These are phyloP conservation scores for Phaffomyces thermotolerans DNA, from an alignment of 805 yeast genomes.

Conservation along the genomic window DNA sequence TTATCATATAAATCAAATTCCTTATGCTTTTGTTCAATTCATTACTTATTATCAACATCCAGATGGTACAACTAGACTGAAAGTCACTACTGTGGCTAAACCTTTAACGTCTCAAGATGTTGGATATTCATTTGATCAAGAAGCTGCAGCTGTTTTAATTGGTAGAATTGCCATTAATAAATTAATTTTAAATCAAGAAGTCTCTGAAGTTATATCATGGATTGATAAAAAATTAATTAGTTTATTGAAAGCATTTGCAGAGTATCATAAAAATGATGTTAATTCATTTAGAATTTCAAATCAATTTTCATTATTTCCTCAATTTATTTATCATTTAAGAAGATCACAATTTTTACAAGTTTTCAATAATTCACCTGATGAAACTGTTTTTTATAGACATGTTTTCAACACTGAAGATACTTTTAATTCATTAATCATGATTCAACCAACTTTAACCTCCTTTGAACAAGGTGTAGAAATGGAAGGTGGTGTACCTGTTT, in stretches of 20 bases:
- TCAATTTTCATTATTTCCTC: conserved; percentile 51
- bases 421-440: conserved; percentile 54
- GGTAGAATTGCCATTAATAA: conserved; percentile 44
- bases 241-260: conserved; percentile 39
- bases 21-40: conserved; percentile 41
- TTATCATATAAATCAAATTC: conserved; percentile 7
- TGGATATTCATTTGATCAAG: conserved; percentile 54
- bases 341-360: conserved; percentile 60
- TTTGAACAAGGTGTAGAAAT: conserved; percentile 40
- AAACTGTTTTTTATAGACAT: conserved; percentile 58
- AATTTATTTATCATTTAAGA: conserved; percentile 59
- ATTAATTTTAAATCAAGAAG: conserved; percentile 24
- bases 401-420: conserved; percentile 56
- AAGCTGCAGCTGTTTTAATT: conserved; percentile 56
- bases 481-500: conserved; percentile 46
- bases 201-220: conserved; percentile 39
- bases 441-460: conserved; percentile 59
- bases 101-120: conserved; percentile 37
- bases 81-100: conserved; percentile 52
- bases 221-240: conserved; percentile 42
- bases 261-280: conserved; percentile 39
- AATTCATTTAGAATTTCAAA: conserved; percentile 44
- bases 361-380: conserved; percentile 68
- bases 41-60: conserved; percentile 58
- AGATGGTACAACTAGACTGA: conserved; percentile 46